phyloP scores from a whole-genome alignment of 768 basidiomycete species.

The Vararia minispora region DNA sequence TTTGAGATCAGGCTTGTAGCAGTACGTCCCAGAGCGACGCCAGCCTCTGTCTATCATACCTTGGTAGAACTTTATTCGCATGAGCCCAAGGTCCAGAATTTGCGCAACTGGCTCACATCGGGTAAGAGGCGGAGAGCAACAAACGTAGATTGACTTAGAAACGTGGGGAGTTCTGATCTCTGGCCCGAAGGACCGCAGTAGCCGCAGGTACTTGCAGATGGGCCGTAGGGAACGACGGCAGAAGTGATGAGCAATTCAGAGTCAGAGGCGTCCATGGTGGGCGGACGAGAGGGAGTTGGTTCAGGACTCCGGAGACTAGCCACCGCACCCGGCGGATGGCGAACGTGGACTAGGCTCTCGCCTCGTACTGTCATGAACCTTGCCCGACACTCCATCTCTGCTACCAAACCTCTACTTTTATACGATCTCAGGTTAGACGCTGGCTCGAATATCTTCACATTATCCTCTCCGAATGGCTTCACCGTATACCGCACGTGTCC shows the following conservation, averaged over 20 bases:
- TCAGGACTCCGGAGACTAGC: too few species aligned
- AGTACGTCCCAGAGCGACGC: conserved; percentile 73
- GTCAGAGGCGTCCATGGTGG: too few species aligned
- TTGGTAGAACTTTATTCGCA: conserved; percentile 51
- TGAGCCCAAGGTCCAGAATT: neutral
- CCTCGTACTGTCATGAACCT: too few species aligned
- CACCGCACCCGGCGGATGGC: too few species aligned
- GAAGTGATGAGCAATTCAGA: too few species aligned
- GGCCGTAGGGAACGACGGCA: conserved; percentile 10
- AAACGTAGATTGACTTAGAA: conserved; percentile 32
- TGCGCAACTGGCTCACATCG: conserved; percentile 24
- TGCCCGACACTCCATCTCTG: conserved; percentile 72
- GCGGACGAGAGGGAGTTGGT: too few species aligned
- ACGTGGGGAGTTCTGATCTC: conserved; percentile 29
- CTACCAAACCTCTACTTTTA: conserved; percentile 64
- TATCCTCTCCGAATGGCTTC: conserved; percentile 70
- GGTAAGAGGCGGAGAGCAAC: conserved; percentile 42
- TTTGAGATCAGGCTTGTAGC: conserved; percentile 81
- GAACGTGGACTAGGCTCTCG: too few species aligned
- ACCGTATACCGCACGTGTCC: conserved; percentile 74
- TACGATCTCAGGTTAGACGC: conserved; percentile 71
- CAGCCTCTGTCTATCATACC: conserved; percentile 78
- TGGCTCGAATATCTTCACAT: conserved; percentile 74
- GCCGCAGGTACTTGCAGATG: conserved; percentile 49
- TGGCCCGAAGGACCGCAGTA: conserved; percentile 53